A percentile compares a stretch with the other conserved stretches of the same genome.
phyloP scores from a whole-genome alignment of 441 rosid species.

The Erysimum pusillum region DNA sequence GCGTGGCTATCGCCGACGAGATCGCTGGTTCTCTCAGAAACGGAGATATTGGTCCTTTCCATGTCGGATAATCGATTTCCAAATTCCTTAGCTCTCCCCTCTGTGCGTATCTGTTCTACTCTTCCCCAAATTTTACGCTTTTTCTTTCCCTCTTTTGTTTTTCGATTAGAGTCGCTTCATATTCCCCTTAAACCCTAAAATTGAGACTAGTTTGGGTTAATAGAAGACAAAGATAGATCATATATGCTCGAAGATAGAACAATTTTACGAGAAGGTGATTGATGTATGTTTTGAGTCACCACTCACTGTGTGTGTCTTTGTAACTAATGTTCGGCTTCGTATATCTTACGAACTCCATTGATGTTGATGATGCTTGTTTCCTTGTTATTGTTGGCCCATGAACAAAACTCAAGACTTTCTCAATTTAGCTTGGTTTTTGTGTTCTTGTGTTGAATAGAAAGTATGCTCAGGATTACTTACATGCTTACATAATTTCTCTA shows the following conservation, averaged over 20 bases:
- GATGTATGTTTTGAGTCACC: slow-evolving; percentile 27
- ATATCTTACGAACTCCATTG: not conserved
- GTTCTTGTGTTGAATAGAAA: slow-evolving; percentile 8
- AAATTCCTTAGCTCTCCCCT: slow-evolving; percentile 8
- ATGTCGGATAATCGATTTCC: slow-evolving; percentile 65
- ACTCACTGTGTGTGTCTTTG: slow-evolving; percentile 19
- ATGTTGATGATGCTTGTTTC: slow-evolving; percentile 24
- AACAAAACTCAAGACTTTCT: slow-evolving; percentile 5
- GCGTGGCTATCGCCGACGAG: slow-evolving; percentile 88
- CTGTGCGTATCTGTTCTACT: slow-evolving; percentile 27
- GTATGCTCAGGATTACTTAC: no score
- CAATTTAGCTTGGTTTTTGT: not conserved
- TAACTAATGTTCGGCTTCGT: not conserved
- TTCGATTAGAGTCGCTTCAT: slow-evolving; percentile 20
- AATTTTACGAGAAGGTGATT: not conserved
- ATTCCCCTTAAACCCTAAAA: not conserved
- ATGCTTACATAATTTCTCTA: not conserved
- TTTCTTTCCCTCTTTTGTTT: slow-evolving; percentile 1
- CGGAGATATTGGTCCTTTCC: slow-evolving; percentile 90
- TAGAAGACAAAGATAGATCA: slow-evolving; percentile 6
- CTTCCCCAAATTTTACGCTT: slow-evolving; percentile 5
- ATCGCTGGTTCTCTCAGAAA: slow-evolving; percentile 74
- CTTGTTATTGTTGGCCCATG: not conserved
- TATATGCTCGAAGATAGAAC: not conserved
- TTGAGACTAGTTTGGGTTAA: slow-evolving; percentile 22